Conservation (phyloP, 1,284 basidiomycete species). For the Afroboletus lepidellus region DNA sequence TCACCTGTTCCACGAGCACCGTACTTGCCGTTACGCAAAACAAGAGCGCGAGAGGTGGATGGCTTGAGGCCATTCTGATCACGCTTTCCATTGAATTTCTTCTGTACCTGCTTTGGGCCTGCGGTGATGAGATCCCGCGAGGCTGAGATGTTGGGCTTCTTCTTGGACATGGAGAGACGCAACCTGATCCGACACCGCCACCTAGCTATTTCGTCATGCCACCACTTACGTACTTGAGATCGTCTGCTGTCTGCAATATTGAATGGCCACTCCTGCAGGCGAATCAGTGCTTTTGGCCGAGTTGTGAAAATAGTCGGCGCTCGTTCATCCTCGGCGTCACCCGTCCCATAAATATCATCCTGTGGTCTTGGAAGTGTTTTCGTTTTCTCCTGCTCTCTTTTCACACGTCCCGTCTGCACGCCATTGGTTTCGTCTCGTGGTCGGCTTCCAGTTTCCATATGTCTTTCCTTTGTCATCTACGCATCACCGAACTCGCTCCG, state of each 20-base stretch:
- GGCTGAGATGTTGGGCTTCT: conserved; percentile 21
- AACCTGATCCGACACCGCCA: conserved; percentile 1
- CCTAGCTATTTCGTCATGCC: background rate
- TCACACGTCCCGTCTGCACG: background rate
- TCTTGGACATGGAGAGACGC: conserved; percentile 29
- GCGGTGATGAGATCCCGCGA: conserved; percentile 48
- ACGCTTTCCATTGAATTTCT: conserved; percentile 39
- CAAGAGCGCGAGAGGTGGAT: conserved; percentile 65
- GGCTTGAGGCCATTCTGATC: conserved; percentile 53
- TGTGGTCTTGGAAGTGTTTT: background rate
- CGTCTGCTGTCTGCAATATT: no score
- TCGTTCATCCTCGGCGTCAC: no score
- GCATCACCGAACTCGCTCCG: conserved; percentile 16
- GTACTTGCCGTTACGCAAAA: conserved; percentile 71
- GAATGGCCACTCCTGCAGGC: no score
- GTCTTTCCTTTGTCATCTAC: background rate
- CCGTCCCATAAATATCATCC: no score
- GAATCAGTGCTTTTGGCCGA: no score
- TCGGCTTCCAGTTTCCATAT: conserved; percentile 7
- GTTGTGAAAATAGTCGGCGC: no score
- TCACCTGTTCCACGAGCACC: conserved; percentile 70
- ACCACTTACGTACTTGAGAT: no score
- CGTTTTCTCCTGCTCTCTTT: background rate
- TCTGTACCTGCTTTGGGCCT: conserved; percentile 53
- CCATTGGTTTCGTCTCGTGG: background rate